These are phyloP conservation scores for Cylindricascospora bacillispora DNA, from an alignment of 1,139 yeast genomes.

Conservation along the genomic window DNA sequence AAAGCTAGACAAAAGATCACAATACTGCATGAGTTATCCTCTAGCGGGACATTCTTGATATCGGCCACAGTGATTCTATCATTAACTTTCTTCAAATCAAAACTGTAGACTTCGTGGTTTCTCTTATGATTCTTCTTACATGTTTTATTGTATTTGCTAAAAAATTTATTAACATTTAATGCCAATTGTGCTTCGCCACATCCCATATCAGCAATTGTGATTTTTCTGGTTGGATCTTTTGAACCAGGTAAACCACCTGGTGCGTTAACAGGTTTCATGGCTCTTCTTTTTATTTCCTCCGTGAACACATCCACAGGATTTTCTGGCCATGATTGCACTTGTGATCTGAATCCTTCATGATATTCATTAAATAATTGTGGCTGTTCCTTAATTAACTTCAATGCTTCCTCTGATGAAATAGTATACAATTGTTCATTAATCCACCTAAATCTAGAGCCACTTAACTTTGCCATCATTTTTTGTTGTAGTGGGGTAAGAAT, in stretches of 20 bases:
- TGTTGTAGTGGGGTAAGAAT: constrained; percentile 84
- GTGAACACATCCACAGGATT: constrained; percentile 90
- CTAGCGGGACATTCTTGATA: constrained; percentile 77
- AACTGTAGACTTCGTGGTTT: constrained; percentile 64
- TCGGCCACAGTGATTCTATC: constrained; percentile 91
- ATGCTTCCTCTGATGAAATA: constrained; percentile 63
- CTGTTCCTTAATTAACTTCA: constrained; percentile 58
- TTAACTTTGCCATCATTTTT: constrained; percentile 87
- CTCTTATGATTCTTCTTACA: constrained; percentile 24
- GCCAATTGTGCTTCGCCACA: constrained; percentile 95
- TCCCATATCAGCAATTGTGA: constrained; percentile 94
- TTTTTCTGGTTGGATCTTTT: constrained; percentile 34
- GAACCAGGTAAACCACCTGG: constrained; percentile 88
- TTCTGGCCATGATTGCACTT: constrained; percentile 95
- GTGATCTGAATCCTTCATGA: constrained; percentile 89
- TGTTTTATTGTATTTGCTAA: constrained; percentile 29
- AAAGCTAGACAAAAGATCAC: constrained; percentile 86
- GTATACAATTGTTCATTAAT: constrained; percentile 92
- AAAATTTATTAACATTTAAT: constrained; percentile 43
- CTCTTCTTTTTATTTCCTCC: constrained; percentile 49
- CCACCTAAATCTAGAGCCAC: constrained; percentile 96
- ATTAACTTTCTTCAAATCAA: constrained; percentile 79
- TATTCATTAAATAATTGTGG: constrained; percentile 89
- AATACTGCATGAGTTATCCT: constrained; percentile 63
- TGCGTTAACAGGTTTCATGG: constrained; percentile 63